Percentiles rank a stretch among this genome's conserved stretches.
Conservation (phyloP, 73 alveolate species). For the Uronychia binucleata region DNA sequence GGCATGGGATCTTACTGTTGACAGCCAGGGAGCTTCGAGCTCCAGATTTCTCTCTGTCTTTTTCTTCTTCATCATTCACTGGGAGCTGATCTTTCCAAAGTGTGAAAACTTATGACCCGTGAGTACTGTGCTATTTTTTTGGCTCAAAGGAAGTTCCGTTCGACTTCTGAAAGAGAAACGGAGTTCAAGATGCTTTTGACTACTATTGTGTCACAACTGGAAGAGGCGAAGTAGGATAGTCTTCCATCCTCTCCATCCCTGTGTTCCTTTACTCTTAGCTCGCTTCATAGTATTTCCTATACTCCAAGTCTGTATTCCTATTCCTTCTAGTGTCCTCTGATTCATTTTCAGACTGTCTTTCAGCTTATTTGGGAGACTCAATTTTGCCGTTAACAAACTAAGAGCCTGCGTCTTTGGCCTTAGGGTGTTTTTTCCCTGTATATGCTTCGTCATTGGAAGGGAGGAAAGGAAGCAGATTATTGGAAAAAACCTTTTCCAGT, state of each 20-base stretch:
- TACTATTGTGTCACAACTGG: neutral
- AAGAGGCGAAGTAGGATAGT: neutral
- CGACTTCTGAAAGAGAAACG: neutral
- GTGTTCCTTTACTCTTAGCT: neutral
- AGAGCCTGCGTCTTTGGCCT: neutral
- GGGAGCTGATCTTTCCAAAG: neutral
- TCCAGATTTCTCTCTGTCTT: neutral
- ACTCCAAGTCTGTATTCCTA: too few species aligned
- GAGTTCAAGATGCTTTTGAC: neutral
- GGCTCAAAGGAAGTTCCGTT: neutral
- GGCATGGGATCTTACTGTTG: neutral
- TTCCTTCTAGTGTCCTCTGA: neutral
- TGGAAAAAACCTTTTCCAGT: neutral
- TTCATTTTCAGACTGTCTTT: neutral
- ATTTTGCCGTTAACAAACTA: neutral
- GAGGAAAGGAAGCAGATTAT: neutral
- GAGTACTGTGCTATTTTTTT: neutral
- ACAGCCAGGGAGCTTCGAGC: neutral
- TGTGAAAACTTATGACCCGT: neutral
- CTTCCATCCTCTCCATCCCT: neutral
- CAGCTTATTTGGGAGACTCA: neutral
- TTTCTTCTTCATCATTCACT: neutral
- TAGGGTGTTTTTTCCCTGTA: too few species aligned
- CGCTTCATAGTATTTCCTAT: too few species aligned
- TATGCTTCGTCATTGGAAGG: neutral